Evolutionary conservation across 73 alveolate species (phyloP), one percentile per base, ranked within the genome.

Genomic region (Paramecium sonneborni): DNA sequence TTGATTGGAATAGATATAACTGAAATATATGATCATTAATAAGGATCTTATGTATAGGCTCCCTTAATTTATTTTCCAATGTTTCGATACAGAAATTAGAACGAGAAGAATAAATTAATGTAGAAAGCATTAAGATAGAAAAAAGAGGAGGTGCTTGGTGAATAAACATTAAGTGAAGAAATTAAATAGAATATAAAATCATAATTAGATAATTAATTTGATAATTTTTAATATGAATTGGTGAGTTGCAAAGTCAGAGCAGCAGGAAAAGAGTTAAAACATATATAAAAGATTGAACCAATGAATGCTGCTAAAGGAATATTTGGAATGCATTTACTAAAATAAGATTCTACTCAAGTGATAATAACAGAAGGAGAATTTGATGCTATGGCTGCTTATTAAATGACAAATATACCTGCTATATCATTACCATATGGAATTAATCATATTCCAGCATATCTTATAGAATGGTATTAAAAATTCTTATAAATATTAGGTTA

Each of bases 361-460:
- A 96, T 97, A 1, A 57, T 97, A 7, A 97, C 99, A 9, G 99
- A 97, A 94, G 99, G 99, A 41, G 99, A 97, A 91, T 97, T 58
- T 91, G 99, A 97, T 95, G 98, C 99, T 15, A 95, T 97, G 98
- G 97, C 98, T 32, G 99, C 96, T 11, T 58, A 94, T 62, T 92
- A 97, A 76, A 96, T 94, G 76, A 97, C 99, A 28, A 96, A 96
- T 5, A 35, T 95, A 43, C 97, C 97, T 15, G 97, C 98, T 39
- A 95, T 97, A 0, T 95, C 98, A 26, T 84, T 97, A 32, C 99
- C 99, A 0, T 93, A 97, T 95, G 99, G 99, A 11, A 97, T 96
- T 10, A 86, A 90, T 90, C 95, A 93, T 85, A 85, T 96, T 34
- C 99, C 99, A 23, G 86, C 94, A 2, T 87, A 95, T 92, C 39